phyloP scores from a whole-genome alignment of 257 asterid species.

The Solanum clarkiae region DNA sequence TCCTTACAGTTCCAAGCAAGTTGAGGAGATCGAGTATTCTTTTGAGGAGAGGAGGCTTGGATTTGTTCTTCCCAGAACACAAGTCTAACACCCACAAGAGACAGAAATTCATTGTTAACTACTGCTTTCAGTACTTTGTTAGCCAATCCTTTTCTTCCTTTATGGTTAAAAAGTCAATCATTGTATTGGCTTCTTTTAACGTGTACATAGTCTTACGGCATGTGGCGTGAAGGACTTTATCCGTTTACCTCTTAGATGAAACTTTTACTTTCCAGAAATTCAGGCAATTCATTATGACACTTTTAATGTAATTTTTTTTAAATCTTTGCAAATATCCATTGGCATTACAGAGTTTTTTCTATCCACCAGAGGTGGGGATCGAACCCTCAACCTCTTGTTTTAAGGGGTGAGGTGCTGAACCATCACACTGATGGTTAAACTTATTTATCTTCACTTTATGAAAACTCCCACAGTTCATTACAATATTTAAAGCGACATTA shows the following conservation, averaged over 20 bases:
- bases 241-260: no score
- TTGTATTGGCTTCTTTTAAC: slow-evolving; percentile 15
- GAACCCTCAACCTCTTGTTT: no score
- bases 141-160: slow-evolving; percentile 11
- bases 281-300: no score
- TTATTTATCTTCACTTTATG: background rate
- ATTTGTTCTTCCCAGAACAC: slow-evolving; percentile 40
- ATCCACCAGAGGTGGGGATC: no score
- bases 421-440: background rate
- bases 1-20: slow-evolving; percentile 8
- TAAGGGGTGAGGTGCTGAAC: no score
- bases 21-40: slow-evolving; percentile 53
- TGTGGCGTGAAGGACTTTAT: no score
- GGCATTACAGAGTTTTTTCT: no score
- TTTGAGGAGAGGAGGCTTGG: slow-evolving; percentile 84
- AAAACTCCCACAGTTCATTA: background rate
- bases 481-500: no score
- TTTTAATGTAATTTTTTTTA: no score
- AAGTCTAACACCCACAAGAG: background rate
- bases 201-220: slow-evolving; percentile 23
- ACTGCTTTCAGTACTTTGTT: background rate
- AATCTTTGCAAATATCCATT: no score
- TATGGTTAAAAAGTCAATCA: background rate
- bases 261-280: no score
- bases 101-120: background rate